Conservation (phyloP, 2,329 filamentous ascomycete species). For the Botrytis aclada region DNA sequence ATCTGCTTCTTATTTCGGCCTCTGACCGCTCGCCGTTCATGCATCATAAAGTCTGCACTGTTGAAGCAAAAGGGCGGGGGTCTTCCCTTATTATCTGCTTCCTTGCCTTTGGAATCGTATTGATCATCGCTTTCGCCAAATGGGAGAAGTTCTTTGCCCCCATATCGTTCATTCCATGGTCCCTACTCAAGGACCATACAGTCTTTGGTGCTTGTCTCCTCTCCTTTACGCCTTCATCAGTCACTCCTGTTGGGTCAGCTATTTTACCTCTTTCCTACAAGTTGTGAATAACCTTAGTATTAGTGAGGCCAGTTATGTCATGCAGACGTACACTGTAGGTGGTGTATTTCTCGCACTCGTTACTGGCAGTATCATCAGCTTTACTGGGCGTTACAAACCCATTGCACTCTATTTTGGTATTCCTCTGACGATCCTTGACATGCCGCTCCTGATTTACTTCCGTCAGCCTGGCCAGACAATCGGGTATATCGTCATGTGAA, state of each 20-base stretch:
- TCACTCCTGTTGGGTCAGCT: neutral
- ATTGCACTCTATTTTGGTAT: neutral
- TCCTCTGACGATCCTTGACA: neutral
- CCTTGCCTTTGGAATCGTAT: neutral
- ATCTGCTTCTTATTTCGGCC: neutral
- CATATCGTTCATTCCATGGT: neutral
- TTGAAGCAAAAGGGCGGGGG: neutral
- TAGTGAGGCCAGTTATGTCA: neutral
- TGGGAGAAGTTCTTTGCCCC: neutral
- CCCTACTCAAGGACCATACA: neutral
- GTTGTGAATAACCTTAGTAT: neutral
- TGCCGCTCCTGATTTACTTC: neutral
- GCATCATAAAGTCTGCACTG: neutral
- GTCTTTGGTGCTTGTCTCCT: neutral
- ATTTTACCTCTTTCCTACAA: neutral
- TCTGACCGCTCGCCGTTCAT: too few species aligned
- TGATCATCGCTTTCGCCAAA: neutral
- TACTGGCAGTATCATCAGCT: neutral
- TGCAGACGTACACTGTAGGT: neutral
- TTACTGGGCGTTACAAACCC: neutral
- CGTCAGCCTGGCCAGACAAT: neutral
- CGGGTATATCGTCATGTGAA: neutral
- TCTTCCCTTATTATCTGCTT: neutral
- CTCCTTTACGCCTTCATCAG: neutral
- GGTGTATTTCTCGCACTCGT: neutral